phyloP scores from a whole-genome alignment of 257 asterid species.

The Penstemon davidsonii region DNA sequence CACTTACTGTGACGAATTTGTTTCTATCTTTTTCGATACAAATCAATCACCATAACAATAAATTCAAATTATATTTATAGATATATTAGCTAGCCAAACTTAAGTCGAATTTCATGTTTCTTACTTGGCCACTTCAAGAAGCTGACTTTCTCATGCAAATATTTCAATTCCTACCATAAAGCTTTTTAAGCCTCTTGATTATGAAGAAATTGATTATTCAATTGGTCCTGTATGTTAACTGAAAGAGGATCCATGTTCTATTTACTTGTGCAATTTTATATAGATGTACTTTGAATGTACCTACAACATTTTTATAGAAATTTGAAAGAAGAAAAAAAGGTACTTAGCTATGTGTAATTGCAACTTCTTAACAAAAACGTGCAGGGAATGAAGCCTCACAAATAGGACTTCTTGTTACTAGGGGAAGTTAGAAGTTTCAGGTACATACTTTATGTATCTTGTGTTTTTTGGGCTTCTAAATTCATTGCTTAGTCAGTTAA shows the following conservation, averaged over 20 bases:
- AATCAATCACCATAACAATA: slow-evolving; percentile 20
- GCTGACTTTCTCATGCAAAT: too few species aligned
- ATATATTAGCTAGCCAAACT: too few species aligned
- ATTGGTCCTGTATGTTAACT: background rate
- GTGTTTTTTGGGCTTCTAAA: too few species aligned
- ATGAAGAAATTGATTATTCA: background rate
- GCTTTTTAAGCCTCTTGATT: too few species aligned
- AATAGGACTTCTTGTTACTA: slow-evolving; percentile 33
- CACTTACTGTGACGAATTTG: slow-evolving; percentile 23
- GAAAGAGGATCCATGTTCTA: slow-evolving; percentile 9
- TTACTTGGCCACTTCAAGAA: too few species aligned
- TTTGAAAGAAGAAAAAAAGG: background rate
- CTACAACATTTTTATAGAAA: background rate
- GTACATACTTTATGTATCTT: slow-evolving; percentile 33
- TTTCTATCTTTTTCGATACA: slow-evolving; percentile 19
- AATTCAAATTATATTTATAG: too few species aligned
- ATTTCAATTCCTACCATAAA: too few species aligned
- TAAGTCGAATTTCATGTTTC: too few species aligned
- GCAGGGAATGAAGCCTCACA: slow-evolving; percentile 61
- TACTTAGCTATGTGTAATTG: background rate
- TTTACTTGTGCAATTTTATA: background rate
- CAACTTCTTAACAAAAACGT: slow-evolving; percentile 21
- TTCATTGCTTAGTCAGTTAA: too few species aligned
- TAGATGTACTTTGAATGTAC: background rate
- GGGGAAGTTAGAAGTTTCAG: slow-evolving; percentile 30